These are phyloP conservation scores for Clitocybe nebularis DNA, from an alignment of 1,284 basidiomycete species.

Conservation along the genomic window DNA sequence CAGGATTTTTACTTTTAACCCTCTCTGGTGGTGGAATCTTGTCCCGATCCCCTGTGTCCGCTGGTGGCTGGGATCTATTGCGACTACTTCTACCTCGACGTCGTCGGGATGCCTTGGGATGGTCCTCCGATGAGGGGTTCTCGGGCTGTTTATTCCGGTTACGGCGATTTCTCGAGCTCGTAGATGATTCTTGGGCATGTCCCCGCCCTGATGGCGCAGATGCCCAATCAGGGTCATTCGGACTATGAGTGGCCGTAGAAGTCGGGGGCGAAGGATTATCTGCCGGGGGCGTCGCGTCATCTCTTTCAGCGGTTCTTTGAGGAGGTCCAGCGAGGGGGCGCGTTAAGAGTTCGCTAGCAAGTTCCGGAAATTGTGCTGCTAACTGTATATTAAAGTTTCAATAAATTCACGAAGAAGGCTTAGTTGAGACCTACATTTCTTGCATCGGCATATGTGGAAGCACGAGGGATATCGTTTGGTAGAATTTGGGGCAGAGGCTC, in stretches of 20 bases:
- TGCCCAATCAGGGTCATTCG: conserved; percentile 15
- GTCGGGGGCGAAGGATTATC: no score
- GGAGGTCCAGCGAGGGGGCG: conserved; percentile 10
- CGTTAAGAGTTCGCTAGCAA: conserved; percentile 26
- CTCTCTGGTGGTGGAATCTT: no score
- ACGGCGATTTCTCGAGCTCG: no score
- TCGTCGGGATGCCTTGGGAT: no score
- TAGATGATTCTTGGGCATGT: not conserved
- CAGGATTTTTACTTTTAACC: no score
- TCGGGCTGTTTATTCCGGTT: no score
- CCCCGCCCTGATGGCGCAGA: conserved; percentile 7
- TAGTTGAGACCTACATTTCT: conserved; percentile 27
- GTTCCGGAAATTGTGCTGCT: conserved; percentile 28
- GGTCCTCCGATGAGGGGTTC: no score
- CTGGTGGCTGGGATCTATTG: not conserved
- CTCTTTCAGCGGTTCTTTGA: conserved; percentile 1
- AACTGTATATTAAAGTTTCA: conserved; percentile 20
- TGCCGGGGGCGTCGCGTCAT: no score
- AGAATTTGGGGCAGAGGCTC: no score
- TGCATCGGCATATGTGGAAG: conserved; percentile 35
- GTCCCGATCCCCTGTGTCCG: no score
- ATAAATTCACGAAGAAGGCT: not conserved
- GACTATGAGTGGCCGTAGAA: conserved; percentile 9
- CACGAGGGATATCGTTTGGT: conserved; percentile 17
- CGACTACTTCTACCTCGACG: not conserved